Base-by-base conservation (phyloP, 768 basidiomycete species). In the Lactifluus echinatus region DNA sequence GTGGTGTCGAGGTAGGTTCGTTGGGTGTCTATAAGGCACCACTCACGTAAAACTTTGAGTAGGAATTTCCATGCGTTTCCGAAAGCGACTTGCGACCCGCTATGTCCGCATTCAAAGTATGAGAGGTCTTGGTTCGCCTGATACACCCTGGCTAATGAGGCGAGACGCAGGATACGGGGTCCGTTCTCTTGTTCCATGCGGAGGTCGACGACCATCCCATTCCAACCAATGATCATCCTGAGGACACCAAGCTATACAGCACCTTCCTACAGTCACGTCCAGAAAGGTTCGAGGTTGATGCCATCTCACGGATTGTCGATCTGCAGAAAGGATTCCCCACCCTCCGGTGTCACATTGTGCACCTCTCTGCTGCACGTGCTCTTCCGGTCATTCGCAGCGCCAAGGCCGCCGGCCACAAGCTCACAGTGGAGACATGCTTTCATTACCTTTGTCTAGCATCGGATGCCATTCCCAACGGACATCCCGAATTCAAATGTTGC, bases 381-480 rank as follows among this genome's bases (percentile, higher is more conserved):
- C 79, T 99, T 19, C 89, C 86, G 3, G 63, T 81, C 37, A 82
- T 98, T 58, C 80, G 81, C 40, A 75, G 79, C 46, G 93, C 93
- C 4, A 83, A 77, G 64, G 68, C 73, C 1, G 72, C 79, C 1
- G 82, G 86, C 0, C 70, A 82, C 33, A 83, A 84, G 8, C 73
- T 99, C 50, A 92, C 93, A 0, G 90, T 93, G 49, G 95, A 99
- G 75, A 99, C 95, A 0, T 97, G 94, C 71, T 97, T 95, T 73
- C 95, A 99, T 71, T 99, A 99, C 73, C 82, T 97, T 21, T 83
- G 83, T 64, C 80, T 96, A 8, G 74, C 79, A 39, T 78, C 92
- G 0, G 79, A 83, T 53, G 72, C 80, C 46, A 85, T 96, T 56
- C 91, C 90, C 5, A 68, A 78, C 55, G 86, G 87, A 10, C 80